Base-by-base conservation (phyloP, 176 grass and related monocot species). In the Ananas comosus region DNA sequence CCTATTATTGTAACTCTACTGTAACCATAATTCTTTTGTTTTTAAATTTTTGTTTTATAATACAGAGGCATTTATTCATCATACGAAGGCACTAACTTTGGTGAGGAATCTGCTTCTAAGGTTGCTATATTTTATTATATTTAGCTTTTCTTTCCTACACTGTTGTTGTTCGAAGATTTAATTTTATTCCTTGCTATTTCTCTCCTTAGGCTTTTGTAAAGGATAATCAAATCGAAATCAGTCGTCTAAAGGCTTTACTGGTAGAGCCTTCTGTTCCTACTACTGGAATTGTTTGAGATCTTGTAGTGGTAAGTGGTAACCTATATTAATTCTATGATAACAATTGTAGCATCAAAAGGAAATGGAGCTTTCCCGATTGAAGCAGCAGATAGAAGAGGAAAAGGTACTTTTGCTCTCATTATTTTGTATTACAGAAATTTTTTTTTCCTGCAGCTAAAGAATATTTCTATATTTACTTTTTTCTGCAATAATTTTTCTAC, bases 321-420 rank as follows among this genome's bases (percentile, higher is more conserved):
- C 21, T 19, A 61, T 42, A 52, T 66, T 24, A 66, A n/a, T 14
- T 54, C 10, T 75, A 12, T 23, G 59, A 3, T 9, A 51, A 66
- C 25, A 48, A 23, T 64, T 16, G 50, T 53, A 75, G 73, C 47
- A 66, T 42, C 61, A 75, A 75, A 66, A 75, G 19, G 24, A 75
- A 14, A 17, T 47, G 21, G 73, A 75, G 13, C 63, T 75, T 33
- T 65, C 63, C 24, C 63, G 66, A 42, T 66, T 75, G 10, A 65
- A 75, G 73, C 49, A 53, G 52, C 61, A 53, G 28, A 65, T 75
- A 51, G 61, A 75, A 66, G 13, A 66, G 64, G 73, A 66, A 12
- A 75, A 75, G 73, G 73, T 75, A 75, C 9, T 53, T 11, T 49
- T 63, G 11, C 29, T 65, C 6, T 12, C 9, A 33, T 75, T 19